A percentile compares a stretch with the other conserved stretches of the same genome.
phyloP scores from a whole-genome alignment of 2,329 filamentous ascomycete genomes.

The Trichoderma polysporum region DNA sequence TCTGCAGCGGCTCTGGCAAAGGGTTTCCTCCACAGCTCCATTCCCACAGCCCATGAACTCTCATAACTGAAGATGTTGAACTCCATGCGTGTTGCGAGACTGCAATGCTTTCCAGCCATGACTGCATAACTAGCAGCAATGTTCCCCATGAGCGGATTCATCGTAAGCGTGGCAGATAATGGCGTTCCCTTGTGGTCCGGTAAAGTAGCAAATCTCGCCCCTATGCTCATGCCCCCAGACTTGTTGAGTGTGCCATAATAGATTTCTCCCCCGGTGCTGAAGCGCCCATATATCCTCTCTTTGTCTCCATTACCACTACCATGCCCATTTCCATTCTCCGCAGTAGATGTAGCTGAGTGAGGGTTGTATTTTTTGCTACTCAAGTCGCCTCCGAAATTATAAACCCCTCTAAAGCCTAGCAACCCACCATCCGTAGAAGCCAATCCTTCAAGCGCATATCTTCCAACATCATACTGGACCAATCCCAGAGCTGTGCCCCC shows the following conservation, averaged over 20 bases:
- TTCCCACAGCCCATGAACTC: constrained; percentile 86
- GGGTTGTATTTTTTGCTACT: constrained; percentile 10
- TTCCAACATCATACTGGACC: constrained; percentile 79
- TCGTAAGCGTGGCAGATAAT: constrained; percentile 86
- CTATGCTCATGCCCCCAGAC: constrained; percentile 85
- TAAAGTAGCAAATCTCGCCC: constrained; percentile 84
- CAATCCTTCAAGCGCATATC: constrained; percentile 85
- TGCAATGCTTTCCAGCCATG: constrained; percentile 77
- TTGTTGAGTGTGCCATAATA: constrained; percentile 97
- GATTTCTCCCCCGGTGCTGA: constrained; percentile 87
- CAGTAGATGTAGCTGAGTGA: background rate
- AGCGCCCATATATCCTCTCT: constrained; percentile 72
- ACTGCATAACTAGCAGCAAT: constrained; percentile 90
- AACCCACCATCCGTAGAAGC: constrained; percentile 91
- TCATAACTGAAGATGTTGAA: constrained; percentile 99
- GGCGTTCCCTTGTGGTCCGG: constrained; percentile 80
- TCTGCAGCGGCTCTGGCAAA: constrained; percentile 40
- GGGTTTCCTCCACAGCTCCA: constrained; percentile 83
- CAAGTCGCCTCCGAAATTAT: constrained; percentile 85
- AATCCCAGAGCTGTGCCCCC: constrained; percentile 73
- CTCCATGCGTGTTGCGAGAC: constrained; percentile 86
- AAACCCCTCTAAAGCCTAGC: constrained; percentile 82
- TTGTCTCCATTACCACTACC: constrained; percentile 38
- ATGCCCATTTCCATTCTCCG: constrained; percentile 27
- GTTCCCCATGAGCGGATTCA: constrained; percentile 94